These are phyloP conservation scores for Cercophora sp. DNA, from an alignment of 495 filamentous ascomycete genomes.

Conservation along the genomic window DNA sequence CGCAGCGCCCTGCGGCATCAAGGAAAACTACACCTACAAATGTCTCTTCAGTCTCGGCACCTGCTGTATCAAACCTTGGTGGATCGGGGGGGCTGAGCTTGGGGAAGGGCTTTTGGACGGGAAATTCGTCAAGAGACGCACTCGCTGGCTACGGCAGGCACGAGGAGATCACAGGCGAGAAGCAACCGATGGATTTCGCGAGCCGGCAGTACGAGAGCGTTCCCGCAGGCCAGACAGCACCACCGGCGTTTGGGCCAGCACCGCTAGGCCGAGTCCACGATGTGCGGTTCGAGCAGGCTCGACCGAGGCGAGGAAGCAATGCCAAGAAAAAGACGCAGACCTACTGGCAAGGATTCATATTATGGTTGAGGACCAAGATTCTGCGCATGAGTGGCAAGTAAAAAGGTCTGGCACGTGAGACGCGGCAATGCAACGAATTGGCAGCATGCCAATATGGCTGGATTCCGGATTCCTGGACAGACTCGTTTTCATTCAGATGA, in stretches of 20 bases:
- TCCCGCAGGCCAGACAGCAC: slow-evolving; percentile 25
- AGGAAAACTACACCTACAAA: slow-evolving; percentile 36
- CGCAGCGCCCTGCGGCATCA: slow-evolving; percentile 30
- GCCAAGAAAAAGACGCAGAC: slow-evolving; percentile 52
- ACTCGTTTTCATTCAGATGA: too few relatives aligned
- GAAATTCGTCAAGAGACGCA: slow-evolving; percentile 13
- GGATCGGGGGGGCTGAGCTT: slow-evolving; percentile 6
- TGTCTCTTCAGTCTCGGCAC: slow-evolving; percentile 16
- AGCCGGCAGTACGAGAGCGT: slow-evolving; percentile 44
- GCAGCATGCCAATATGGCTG: too few relatives aligned
- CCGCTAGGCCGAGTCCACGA: slow-evolving; percentile 26
- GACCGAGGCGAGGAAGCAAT: slow-evolving; percentile 30
- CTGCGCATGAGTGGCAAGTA: slow-evolving; percentile 34
- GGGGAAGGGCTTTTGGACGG: slow-evolving; percentile 2
- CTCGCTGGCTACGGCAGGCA: background rate
- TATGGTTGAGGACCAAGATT: slow-evolving; percentile 53
- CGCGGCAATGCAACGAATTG: too few relatives aligned
- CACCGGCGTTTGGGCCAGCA: slow-evolving; percentile 15
- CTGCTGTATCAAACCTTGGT: background rate
- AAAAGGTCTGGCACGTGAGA: too few relatives aligned
- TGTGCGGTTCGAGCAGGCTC: slow-evolving; percentile 31
- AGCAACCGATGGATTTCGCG: slow-evolving; percentile 29
- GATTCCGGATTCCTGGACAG: too few relatives aligned
- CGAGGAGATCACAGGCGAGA: slow-evolving; percentile 12
- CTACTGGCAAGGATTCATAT: slow-evolving; percentile 50